Evolutionary conservation across 345 rosid genomes (phyloP), one percentile per base, ranked within the genome.

Genomic region (Physaria fendleri): DNA sequence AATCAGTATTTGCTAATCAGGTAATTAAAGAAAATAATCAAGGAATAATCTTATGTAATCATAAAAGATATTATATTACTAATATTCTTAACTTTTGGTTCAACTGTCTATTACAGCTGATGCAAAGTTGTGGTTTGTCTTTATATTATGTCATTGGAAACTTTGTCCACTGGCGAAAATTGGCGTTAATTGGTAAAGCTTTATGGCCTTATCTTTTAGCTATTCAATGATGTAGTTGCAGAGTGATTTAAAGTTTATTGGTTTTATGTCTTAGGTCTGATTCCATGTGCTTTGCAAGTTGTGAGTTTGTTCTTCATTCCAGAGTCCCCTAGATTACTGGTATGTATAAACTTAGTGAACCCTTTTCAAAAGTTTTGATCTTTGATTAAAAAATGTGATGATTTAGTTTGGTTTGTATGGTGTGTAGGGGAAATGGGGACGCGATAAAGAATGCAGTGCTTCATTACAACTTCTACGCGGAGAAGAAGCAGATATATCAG

Each of bases 321-420:
- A 8, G 88, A 82, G 52, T 82, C 88, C 27, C 87, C 87, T 15
- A 74, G 82, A 69, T 66, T 80, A 65, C 42, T 82, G 76, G 75
- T 71, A 58, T 42, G 62, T 42, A 55, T 29, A 30, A 47, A 32
- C 35, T n/a, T n/a, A 32, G 39, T 51, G 25, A 1, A 37, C 47
- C 56, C 18, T 38, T 62, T 47, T 4, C 0, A 4, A 4, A 32
- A 32, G 1, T 44, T 65, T 33, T 14, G 1, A 49, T 41, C 15
- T 9, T 62, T 6, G 3, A 14, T n/a, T n/a, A n/a, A n/a, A n/a
- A n/a, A n/a, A n/a, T n/a, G n/a, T n/a, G n/a, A n/a, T n/a, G n/a
- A n/a, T n/a, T n/a, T n/a, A n/a, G 6, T 62, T 7, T 56, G 44
- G 25, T 14, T 33, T 43, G 10, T 23, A 42, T 51, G 59, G 12